Evolutionary conservation across 2,329 filamentous ascomycete genomes (phyloP).

Genomic region (Periconia macrospinosa): DNA sequence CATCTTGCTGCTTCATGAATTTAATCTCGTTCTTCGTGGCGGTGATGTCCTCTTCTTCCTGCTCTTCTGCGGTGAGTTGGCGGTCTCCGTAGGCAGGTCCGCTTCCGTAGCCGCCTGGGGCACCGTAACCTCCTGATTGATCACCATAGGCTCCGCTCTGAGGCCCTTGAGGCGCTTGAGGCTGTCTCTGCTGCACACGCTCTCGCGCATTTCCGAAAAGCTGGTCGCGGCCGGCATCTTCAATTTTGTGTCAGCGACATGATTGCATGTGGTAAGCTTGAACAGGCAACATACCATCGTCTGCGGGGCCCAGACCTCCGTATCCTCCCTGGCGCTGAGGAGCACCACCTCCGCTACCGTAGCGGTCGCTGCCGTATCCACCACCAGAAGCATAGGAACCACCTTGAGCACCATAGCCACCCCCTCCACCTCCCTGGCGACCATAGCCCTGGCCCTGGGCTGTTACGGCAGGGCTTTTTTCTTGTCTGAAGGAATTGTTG

Average conservation of each 20-base stretch:
- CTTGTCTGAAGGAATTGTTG: conserved; percentile 39
- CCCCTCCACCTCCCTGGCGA: conserved; percentile 51
- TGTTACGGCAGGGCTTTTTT: conserved; percentile 48
- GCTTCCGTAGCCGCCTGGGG: conserved; percentile 44
- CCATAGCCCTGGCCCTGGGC: conserved; percentile 27
- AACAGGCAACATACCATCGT: conserved; percentile 7
- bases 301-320: conserved; percentile 34
- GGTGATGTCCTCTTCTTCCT: conserved; percentile 73
- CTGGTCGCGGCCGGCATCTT: conserved; percentile 63
- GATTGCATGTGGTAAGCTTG: conserved; percentile 49
- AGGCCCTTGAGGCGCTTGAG: conserved; percentile 36
- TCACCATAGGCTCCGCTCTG: conserved; percentile 29
- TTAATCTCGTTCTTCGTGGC: conserved; percentile 68
- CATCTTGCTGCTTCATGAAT: conserved; percentile 61
- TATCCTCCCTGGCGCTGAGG: conserved; percentile 43
- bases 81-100: conserved; percentile 61
- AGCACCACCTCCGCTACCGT: conserved; percentile 42
- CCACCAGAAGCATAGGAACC: conserved; percentile 32
- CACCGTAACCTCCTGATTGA: conserved; percentile 22
- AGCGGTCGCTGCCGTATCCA: conserved; percentile 54
- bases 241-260: conserved; percentile 44
- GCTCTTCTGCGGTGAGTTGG: conserved; percentile 77
- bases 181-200: conserved; percentile 49
- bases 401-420: conserved; percentile 29
- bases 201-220: conserved; percentile 64